A percentile compares a stretch with the other conserved stretches of the same genome.
phyloP scores from a whole-genome alignment of 192 early-diverging fungal species.

The Coemansia sp. region DNA sequence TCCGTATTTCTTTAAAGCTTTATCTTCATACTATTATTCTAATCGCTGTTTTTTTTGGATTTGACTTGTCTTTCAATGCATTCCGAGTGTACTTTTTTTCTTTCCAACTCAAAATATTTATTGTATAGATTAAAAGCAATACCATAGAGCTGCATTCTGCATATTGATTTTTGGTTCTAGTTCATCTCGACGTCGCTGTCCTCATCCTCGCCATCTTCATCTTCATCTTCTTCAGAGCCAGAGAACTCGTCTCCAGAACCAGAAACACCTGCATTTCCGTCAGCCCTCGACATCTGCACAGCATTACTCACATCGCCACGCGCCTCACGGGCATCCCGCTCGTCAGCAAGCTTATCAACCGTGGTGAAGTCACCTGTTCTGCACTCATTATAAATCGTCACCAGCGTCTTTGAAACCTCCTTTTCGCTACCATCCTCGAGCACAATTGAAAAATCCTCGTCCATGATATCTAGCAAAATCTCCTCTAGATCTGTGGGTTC shows the following conservation, averaged over 20 bases:
- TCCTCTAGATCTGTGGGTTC: conserved; percentile 47
- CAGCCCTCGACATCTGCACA: conserved; percentile 25
- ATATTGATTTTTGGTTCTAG: background rate
- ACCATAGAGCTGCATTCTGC: background rate
- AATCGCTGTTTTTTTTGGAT: no score
- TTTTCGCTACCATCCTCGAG: conserved; percentile 49
- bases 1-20: no score
- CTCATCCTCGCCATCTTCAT: conserved; percentile 22
- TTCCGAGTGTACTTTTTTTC: no score
- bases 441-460: conserved; percentile 35
- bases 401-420: conserved; percentile 33
- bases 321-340: conserved; percentile 35
- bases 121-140: background rate
- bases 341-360: conserved; percentile 36
- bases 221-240: conserved; percentile 8
- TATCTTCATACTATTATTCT: no score
- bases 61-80: no score
- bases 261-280: background rate
- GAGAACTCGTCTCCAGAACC: conserved; percentile 15
- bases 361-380: conserved; percentile 30
- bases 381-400: conserved; percentile 39
- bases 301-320: conserved; percentile 9
- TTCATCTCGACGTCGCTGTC: conserved; percentile 4
- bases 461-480: conserved; percentile 35
- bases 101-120: no score